A percentile compares a stretch with the other conserved stretches of the same genome.
Evolutionary conservation across 257 asterid genomes (phyloP).

Genomic region (Fraxinus excelsior): DNA sequence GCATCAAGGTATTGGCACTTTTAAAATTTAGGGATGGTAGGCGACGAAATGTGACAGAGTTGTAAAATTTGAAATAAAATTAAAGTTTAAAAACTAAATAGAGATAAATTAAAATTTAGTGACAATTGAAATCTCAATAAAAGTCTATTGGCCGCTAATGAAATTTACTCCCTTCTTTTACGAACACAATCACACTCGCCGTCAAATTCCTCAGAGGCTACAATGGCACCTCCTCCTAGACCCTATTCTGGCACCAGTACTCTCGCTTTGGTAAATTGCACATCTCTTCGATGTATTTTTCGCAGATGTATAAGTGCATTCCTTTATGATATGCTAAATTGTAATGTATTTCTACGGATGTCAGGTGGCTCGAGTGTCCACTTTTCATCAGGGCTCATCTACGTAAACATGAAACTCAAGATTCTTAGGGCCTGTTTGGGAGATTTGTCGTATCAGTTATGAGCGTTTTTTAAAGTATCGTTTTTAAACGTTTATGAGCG

Average conservation of each 20-base stretch:
- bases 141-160: too few species aligned
- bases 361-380: constrained; percentile 54
- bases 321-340: not conserved
- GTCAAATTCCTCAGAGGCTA: not conserved
- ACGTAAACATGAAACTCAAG: constrained; percentile 52
- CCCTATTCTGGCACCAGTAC: constrained; percentile 57
- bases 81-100: too few species aligned
- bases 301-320: too few species aligned
- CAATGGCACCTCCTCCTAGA: constrained; percentile 49
- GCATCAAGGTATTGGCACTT: not conserved
- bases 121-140: not conserved
- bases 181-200: not conserved
- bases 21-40: too few species aligned
- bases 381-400: constrained; percentile 40
- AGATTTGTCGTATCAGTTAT: too few species aligned
- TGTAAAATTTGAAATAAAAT: too few species aligned
- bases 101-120: not conserved
- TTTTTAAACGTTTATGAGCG: too few species aligned
- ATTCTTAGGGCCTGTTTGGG: constrained; percentile 27
- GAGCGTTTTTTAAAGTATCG: too few species aligned
- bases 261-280: constrained; percentile 42
- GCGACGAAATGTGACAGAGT: too few species aligned
- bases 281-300: not conserved
- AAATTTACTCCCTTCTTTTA: not conserved
- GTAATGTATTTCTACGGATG: not conserved